Evolutionary conservation across 2,329 filamentous ascomycete species (phyloP), one percentile per base, ranked within the genome.

Genomic region (Monilinia fructigena): DNA sequence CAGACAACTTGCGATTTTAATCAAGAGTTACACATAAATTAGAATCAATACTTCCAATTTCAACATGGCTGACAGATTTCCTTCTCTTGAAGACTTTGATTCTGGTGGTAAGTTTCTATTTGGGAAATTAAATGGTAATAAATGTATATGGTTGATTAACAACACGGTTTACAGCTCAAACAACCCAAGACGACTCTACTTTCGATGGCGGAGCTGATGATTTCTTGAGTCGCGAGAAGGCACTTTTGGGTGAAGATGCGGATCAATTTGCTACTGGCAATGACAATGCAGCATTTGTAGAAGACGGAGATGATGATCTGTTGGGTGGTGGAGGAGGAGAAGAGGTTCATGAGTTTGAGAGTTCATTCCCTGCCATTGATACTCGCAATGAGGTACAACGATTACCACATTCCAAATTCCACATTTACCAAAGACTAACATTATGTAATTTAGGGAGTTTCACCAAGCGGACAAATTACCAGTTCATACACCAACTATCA

Each of bases 181-280:
- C 89, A 66, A 82, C 84, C 76, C 79, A 72, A 69, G 74, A 70
- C 68, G 78, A 82, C 67, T 78, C 82, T 68, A 78, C 80, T 66
- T 78, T 86, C 48, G 82, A 83, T 69, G 83, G 82, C 69, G 81
- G 84, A 12, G 82, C 85, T 40, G 88, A 92, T 75, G 92, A 97
- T 79, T 98, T 99, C 78, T 86, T 98, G 59, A 88, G 91, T 70
- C 91, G 94, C 72, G 95, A 99, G 81, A 92, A 93, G 76, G 95
- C 74, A 16, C 93, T 69, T 80, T 89, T 99, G 10, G 95, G 95
- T 71, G 95, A 97, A 70, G 95, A 98, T 78, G 95, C 95, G 68
- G 86, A 93, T 74, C 91, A 93, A 81, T 99, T 99, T 78, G 84
- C 89, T 70, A 90, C 91, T 42, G 84, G 87, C 68, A 87, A 89